Evolutionary conservation across 1,284 basidiomycete genomes (phyloP).

Genomic region (Ganoderma meredithae): DNA sequence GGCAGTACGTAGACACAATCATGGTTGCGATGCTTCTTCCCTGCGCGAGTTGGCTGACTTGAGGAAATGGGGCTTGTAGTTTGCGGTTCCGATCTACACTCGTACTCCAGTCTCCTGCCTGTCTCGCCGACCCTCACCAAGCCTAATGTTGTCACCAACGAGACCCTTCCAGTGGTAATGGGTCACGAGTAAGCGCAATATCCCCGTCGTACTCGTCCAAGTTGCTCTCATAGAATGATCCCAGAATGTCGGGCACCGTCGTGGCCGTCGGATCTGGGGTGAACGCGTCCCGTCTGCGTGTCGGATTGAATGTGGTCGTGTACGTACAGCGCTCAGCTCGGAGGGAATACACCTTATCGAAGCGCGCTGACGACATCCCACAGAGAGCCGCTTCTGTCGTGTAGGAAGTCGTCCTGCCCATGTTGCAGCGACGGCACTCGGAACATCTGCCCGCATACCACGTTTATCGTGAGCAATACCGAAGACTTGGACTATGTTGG

Average conservation of each 20-base stretch:
- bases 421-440: constrained; percentile 20
- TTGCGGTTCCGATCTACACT: constrained; percentile 41
- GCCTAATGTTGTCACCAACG: constrained; percentile 40
- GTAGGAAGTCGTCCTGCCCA: constrained; percentile 35
- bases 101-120: constrained; percentile 34
- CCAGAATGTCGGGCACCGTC: constrained; percentile 41
- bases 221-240: not conserved
- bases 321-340: constrained; percentile 23
- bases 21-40: not conserved
- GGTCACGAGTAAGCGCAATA: constrained; percentile 42
- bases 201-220: not conserved
- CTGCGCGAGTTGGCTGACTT: not conserved
- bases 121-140: constrained; percentile 32
- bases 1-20: constrained; percentile 16
- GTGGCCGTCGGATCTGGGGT: constrained; percentile 39
- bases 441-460: constrained; percentile 38
- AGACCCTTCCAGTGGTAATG: constrained; percentile 40
- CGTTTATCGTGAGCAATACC: constrained; percentile 39
- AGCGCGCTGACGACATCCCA: not conserved
- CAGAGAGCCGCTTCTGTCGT: constrained; percentile 43
- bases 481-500: not conserved
- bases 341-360: not conserved
- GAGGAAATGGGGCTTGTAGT: constrained; percentile 10
- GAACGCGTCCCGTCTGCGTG: constrained; percentile 32
- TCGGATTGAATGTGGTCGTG: constrained; percentile 43